Conservation (phyloP, 306 rosid genomes). For the Potentilla sterilis region DNA sequence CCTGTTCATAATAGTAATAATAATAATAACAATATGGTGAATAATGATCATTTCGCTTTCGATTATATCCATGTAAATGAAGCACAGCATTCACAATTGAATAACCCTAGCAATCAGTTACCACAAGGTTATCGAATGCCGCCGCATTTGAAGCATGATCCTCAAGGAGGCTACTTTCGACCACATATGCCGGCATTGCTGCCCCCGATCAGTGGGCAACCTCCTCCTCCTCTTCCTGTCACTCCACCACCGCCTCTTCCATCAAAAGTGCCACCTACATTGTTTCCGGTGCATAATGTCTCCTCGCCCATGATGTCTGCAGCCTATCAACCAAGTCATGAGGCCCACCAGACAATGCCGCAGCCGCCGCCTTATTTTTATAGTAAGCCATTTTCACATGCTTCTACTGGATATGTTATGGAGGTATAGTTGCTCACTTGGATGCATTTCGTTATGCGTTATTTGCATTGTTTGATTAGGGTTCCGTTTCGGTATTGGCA, state of each 20-base stretch:
- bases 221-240: constrained; percentile 82
- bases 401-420: constrained; percentile 40
- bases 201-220: constrained; percentile 48
- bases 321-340: constrained; percentile 43
- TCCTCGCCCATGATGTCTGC: constrained; percentile 40
- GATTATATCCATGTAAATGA: constrained; percentile 8
- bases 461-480: not conserved
- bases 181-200: constrained; percentile 42
- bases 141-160: constrained; percentile 15
- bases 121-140: constrained; percentile 31
- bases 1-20: not conserved
- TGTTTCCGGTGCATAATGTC: constrained; percentile 53
- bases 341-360: constrained; percentile 37
- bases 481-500: not conserved
- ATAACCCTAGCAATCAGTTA: constrained; percentile 20
- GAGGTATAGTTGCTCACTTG: constrained; percentile 46
- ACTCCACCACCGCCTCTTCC: constrained; percentile 84
- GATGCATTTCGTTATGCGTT: constrained; percentile 6
- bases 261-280: constrained; percentile 44
- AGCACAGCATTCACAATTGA: constrained; percentile 15
- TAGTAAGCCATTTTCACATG: constrained; percentile 43
- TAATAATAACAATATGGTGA: not conserved
- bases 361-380: constrained; percentile 44
- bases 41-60: not conserved
- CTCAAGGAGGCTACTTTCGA: constrained; percentile 31